Evolutionary conservation across 2,329 filamentous ascomycete species (phyloP), one percentile per base, ranked within the genome.

Genomic region (Dothidotthia symphoricarpi): DNA sequence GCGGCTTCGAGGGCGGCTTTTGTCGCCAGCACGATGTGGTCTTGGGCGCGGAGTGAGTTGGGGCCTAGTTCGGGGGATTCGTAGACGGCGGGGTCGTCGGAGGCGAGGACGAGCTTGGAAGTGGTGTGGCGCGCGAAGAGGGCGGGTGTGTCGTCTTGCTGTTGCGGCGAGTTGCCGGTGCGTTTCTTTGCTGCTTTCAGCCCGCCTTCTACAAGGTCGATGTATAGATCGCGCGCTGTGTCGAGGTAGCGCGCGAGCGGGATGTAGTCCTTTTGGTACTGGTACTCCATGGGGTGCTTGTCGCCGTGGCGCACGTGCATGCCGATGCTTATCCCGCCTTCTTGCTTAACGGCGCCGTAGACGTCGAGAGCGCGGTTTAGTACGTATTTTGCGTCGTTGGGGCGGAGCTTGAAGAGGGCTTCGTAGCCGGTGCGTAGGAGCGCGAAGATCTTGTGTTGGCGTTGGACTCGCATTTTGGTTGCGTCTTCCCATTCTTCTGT

Each of bases 291-390:
- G 0, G 88, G 88, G 51, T 88, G 86, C 7, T 80, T 74, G 61
- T 95, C 88, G 17, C 88, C 88, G 38, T 83, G 85, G 10, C 88
- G 85, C 41, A 95, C 78, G 51, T 95, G 89, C 34, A 93, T 67
- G 15, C 86, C 88, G 26, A 94, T 71, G 22, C 79, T 71, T 12
- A 79, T 73, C 33, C 77, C 75, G 16, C 72, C 72, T 6, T 71
- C 64, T 14, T 67, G 61, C 25, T 67, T 67, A 16, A 71, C 69
- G 12, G 67, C 66, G 5, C 69, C 66, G 24, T 73, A 73, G 13
- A 91, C 67, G 24, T 81, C 74, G 17, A 70, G 66, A 5, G 82
- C 69, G 0, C 85, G 81, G 10, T 72, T 69, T 1, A 73, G 62
- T 11, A 87, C 80, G 57, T 91, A 89, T 2, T 70, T 67, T 12